These are phyloP conservation scores for Malus hybrid DNA, from an alignment of 331 rosid genomes.

Conservation along the genomic window DNA sequence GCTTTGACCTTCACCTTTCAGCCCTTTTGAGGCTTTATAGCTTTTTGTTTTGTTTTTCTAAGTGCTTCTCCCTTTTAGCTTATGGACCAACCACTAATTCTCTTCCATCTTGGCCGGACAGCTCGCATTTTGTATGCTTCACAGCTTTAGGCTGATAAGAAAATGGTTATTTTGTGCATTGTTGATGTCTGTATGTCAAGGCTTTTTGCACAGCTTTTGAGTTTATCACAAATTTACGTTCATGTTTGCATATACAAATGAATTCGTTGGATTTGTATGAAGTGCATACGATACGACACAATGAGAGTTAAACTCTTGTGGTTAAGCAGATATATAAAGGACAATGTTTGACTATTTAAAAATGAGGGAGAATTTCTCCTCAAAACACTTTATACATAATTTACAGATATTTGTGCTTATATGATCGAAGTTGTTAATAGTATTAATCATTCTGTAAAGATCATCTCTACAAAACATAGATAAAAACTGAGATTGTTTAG, in stretches of 20 bases:
- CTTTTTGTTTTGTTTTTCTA: slow-evolving; percentile 26
- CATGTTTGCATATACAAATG: background rate
- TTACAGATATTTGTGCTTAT: too few relatives aligned
- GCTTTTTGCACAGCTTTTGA: background rate
- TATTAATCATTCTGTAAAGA: too few relatives aligned
- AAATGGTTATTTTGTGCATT: background rate
- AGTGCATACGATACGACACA: background rate
- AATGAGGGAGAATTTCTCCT: too few relatives aligned
- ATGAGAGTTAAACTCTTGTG: background rate
- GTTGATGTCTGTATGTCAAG: background rate
- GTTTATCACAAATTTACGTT: background rate
- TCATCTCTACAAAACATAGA: too few relatives aligned
- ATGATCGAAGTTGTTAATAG: too few relatives aligned
- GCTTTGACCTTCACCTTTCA: slow-evolving; percentile 67
- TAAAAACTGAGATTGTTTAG: too few relatives aligned
- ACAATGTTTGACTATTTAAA: too few relatives aligned
- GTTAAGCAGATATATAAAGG: too few relatives aligned
- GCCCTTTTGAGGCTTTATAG: slow-evolving; percentile 65
- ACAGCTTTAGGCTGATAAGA: background rate
- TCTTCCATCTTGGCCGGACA: slow-evolving; percentile 1
- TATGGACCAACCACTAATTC: slow-evolving; percentile 22
- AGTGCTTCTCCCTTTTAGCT: slow-evolving; percentile 39
- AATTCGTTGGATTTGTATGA: too few relatives aligned
- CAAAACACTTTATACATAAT: too few relatives aligned
- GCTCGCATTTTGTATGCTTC: background rate